These are phyloP conservation scores for Ogataea ramenticola DNA, from an alignment of 805 yeast genomes.

Conservation along the genomic window DNA sequence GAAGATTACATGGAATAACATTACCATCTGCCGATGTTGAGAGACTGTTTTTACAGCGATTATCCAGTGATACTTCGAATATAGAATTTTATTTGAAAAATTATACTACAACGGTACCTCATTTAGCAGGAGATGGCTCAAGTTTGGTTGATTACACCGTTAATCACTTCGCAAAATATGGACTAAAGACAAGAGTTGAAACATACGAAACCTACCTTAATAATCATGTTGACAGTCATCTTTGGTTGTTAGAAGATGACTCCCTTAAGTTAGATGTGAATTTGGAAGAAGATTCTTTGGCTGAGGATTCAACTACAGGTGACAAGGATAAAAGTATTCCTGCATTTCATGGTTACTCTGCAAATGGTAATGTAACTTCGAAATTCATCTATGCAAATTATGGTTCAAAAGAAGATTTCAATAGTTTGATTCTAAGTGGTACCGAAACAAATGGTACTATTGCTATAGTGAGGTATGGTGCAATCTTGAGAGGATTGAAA, in stretches of 20 bases:
- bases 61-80: conserved; percentile 24
- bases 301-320: conserved; percentile 31
- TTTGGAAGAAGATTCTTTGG: conserved; percentile 40
- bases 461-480: conserved; percentile 49
- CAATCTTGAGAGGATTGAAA: conserved; percentile 45
- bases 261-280: conserved; percentile 38
- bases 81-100: conserved; percentile 23
- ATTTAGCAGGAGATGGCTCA: conserved; percentile 39
- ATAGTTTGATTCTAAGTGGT: conserved; percentile 27
- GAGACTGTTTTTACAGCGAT: conserved; percentile 41
- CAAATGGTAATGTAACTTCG: conserved; percentile 52
- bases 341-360: conserved; percentile 58
- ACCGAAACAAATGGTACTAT: conserved; percentile 47
- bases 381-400: conserved; percentile 54
- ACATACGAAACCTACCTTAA: conserved; percentile 52
- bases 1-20: conserved; percentile 61
- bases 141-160: conserved; percentile 42
- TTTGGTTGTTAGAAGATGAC: conserved; percentile 28
- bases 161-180: conserved; percentile 41
- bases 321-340: conserved; percentile 31
- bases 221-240: conserved; percentile 39
- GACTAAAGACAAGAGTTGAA: conserved; percentile 43
- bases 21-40: conserved; percentile 65
- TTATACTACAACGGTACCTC: conserved; percentile 25
- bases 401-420: conserved; percentile 52